A percentile compares a stretch with the other conserved stretches of the same genome.
These are phyloP conservation scores for Geotrichum cucujoidarum DNA, from an alignment of 1,139 yeast species.

Conservation along the genomic window DNA sequence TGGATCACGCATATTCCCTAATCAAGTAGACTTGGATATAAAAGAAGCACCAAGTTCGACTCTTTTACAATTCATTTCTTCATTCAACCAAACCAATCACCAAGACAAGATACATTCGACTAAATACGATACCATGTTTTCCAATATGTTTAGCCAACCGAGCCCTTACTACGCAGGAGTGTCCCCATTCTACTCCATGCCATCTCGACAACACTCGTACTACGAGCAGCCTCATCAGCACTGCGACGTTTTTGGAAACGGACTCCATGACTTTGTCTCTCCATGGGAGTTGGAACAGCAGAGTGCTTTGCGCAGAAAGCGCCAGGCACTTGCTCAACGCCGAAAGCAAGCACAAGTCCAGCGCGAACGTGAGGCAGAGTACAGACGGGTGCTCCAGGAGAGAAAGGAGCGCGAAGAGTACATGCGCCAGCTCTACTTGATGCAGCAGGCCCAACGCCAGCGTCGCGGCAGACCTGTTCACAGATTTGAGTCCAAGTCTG, in stretches of 20 bases:
- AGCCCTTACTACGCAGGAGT: neutral
- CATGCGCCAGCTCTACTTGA: neutral
- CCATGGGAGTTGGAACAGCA: constrained; percentile 3
- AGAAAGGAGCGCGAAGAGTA: constrained; percentile 2
- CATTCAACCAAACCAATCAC: neutral
- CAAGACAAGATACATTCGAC: neutral
- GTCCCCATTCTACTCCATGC: neutral
- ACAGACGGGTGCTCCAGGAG: neutral
- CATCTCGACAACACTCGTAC: neutral
- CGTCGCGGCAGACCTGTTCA: neutral
- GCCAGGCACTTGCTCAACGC: neutral
- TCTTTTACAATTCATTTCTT: neutral
- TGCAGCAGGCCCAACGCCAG: neutral
- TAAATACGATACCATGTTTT: neutral
- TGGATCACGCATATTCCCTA: neutral
- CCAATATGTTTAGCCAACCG: constrained; percentile 5
- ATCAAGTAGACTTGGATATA: neutral
- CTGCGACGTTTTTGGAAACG: neutral
- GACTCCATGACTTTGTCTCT: neutral
- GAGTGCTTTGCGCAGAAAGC: neutral
- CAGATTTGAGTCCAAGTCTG: neutral
- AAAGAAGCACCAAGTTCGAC: neutral
- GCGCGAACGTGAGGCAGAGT: neutral
- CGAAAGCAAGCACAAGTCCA: neutral
- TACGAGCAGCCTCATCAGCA: neutral